Evolutionary conservation across 768 basidiomycete species (phyloP), one percentile per base, ranked within the genome.

Genomic region (Porpolomopsis calyptriformis): DNA sequence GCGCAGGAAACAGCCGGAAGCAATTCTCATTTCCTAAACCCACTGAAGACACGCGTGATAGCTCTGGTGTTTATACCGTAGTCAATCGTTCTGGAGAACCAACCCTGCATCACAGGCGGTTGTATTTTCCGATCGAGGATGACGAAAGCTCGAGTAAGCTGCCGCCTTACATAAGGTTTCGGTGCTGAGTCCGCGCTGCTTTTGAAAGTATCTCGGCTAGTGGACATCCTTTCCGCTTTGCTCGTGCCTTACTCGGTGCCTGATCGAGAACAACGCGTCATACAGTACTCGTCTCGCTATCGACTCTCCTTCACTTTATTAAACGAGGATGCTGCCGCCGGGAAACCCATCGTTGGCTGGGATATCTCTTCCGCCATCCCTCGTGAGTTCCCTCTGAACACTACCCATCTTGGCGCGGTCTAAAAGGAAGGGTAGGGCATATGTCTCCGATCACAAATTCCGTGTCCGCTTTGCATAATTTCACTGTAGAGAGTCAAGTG

Each of bases 401-500:
- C n/a, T n/a, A n/a, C n/a, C n/a, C n/a, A n/a, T n/a, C n/a, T n/a
- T n/a, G n/a, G n/a, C n/a, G n/a, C n/a, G n/a, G n/a, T n/a, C n/a
- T n/a, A n/a, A n/a, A n/a, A n/a, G n/a, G n/a, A n/a, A n/a, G n/a
- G n/a, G n/a, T n/a, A 97, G 93, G 67, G 23, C 77, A 85, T 59
- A 64, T 98, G 20, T 60, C 66, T 7, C 88, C 91, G 0, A 67
- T 85, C 7, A 60, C 88, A 8, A 58, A 70, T 11, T 66, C 73
- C 25, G 67, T 97, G 4, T 66, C 67, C 2, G 60, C 70, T 12
- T 63, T 98, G 14, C 89, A 97, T 68, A 90, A 93, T 57, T 89
- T 92, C 58, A 92, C 85, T 2, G 72, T 97, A 36, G 92, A 97
- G 67, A 94, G 90, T 49, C 94, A 98, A 65, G 77, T 96, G 1